phyloP scores from a whole-genome alignment of 2,329 filamentous ascomycete species.

The Coniochaeta sp. region DNA sequence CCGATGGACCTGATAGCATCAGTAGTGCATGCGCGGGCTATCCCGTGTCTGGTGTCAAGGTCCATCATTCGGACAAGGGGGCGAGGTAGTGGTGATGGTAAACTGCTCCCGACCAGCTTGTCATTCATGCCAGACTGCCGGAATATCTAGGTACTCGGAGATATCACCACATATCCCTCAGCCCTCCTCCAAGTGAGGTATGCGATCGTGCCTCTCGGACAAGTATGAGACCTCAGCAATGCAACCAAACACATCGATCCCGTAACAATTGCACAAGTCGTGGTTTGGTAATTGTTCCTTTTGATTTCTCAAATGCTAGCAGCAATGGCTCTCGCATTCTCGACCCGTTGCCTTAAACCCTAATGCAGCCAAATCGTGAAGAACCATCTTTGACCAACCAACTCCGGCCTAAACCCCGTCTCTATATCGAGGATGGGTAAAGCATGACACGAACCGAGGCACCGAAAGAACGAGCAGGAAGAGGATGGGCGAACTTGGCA shows the following conservation, averaged over 20 bases:
- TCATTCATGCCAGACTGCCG: neutral
- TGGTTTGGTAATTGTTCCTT: slow-evolving; percentile 24
- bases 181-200: neutral
- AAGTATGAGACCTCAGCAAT: neutral
- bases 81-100: neutral
- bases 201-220: neutral
- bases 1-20: neutral
- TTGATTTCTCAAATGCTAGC: slow-evolving; percentile 46
- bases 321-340: slow-evolving; percentile 30
- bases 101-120: neutral
- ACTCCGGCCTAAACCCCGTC: slow-evolving; percentile 40
- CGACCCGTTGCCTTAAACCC: slow-evolving; percentile 43
- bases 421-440: slow-evolving; percentile 94
- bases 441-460: slow-evolving; percentile 95
- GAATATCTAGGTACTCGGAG: neutral
- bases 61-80: neutral
- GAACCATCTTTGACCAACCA: slow-evolving; percentile 51
- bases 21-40: neutral
- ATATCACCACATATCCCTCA: neutral
- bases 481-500: slow-evolving; percentile 93
- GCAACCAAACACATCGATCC: neutral
- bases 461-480: slow-evolving; percentile 94
- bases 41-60: neutral
- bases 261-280: neutral
- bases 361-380: slow-evolving; percentile 50